These are phyloP conservation scores for Fusarium sacchari DNA, from an alignment of 2,329 filamentous ascomycete species.

Conservation along the genomic window DNA sequence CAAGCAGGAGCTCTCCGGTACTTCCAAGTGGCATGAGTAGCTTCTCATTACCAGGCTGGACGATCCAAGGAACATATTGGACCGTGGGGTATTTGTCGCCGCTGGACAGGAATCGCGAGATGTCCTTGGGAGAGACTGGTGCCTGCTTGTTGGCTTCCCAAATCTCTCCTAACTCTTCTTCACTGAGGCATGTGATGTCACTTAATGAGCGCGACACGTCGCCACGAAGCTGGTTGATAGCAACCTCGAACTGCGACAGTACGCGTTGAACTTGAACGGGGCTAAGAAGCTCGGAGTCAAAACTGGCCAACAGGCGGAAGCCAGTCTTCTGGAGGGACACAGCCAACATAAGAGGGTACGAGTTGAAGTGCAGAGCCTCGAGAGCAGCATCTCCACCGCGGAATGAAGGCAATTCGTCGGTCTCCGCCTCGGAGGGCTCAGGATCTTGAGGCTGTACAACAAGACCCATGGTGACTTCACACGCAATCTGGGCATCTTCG, in stretches of 20 bases:
- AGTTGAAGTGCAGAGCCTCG: conserved; percentile 66
- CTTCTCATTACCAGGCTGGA: conserved; percentile 39
- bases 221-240: conserved; percentile 60
- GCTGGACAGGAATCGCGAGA: conserved; percentile 25
- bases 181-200: conserved; percentile 49
- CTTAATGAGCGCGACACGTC: conserved; percentile 44
- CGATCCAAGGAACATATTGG: conserved; percentile 44
- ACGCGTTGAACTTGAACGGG: conserved; percentile 62
- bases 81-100: conserved; percentile 38
- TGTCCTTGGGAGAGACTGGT: conserved; percentile 19
- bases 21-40: conserved; percentile 46
- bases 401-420: conserved; percentile 52
- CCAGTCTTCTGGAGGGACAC: conserved; percentile 65
- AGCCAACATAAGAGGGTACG: conserved; percentile 71
- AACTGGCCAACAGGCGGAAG: conserved; percentile 68
- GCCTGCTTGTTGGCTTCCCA: conserved; percentile 42
- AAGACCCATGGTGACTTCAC: conserved; percentile 64
- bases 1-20: conserved; percentile 52
- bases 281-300: conserved; percentile 67
- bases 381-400: conserved; percentile 65
- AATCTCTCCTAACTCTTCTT: conserved; percentile 51
- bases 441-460: conserved; percentile 58
- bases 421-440: conserved; percentile 3
- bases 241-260: conserved; percentile 60
- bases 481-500: conserved; percentile 61